These are phyloP conservation scores for Elsinoe ampelina DNA, from an alignment of 2,329 filamentous ascomycete genomes.

Conservation along the genomic window DNA sequence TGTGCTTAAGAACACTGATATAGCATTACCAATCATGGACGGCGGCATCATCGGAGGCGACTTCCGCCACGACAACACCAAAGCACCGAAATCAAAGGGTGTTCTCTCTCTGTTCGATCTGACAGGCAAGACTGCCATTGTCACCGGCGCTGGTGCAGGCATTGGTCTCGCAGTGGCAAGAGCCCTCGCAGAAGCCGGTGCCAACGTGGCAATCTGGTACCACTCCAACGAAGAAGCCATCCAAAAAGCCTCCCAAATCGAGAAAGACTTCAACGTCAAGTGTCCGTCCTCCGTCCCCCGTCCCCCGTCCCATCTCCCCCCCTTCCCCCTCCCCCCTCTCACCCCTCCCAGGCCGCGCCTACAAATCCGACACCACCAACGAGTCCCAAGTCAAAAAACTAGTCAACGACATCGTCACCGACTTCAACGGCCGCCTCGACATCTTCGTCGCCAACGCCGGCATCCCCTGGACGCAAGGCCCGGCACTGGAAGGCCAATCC, in stretches of 20 bases:
- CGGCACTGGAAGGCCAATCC: constrained; percentile 56
- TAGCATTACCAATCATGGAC: constrained; percentile 18
- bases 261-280: constrained; percentile 27
- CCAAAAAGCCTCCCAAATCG: constrained; percentile 25
- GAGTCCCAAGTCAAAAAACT: constrained; percentile 33
- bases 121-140: constrained; percentile 28
- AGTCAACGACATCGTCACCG: constrained; percentile 38
- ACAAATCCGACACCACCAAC: constrained; percentile 40
- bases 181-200: constrained; percentile 32
- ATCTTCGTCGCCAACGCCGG: constrained; percentile 73
- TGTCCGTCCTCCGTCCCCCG: constrained; percentile 18
- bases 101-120: constrained; percentile 26
- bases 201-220: constrained; percentile 39
- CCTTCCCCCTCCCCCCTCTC: background rate
- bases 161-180: constrained; percentile 28
- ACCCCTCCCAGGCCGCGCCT: constrained; percentile 35
- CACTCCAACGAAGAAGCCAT: constrained; percentile 29
- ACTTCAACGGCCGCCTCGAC: constrained; percentile 67
- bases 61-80: constrained; percentile 29
- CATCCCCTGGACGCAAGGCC: constrained; percentile 61
- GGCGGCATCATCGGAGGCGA: constrained; percentile 28
- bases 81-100: constrained; percentile 22
- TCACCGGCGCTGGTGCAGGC: constrained; percentile 28
- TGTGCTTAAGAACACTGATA: too few species aligned
- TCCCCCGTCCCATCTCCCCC: too few species aligned